These are phyloP conservation scores for Acacia acuminata DNA, from an alignment of 306 rosid species.

Conservation along the genomic window DNA sequence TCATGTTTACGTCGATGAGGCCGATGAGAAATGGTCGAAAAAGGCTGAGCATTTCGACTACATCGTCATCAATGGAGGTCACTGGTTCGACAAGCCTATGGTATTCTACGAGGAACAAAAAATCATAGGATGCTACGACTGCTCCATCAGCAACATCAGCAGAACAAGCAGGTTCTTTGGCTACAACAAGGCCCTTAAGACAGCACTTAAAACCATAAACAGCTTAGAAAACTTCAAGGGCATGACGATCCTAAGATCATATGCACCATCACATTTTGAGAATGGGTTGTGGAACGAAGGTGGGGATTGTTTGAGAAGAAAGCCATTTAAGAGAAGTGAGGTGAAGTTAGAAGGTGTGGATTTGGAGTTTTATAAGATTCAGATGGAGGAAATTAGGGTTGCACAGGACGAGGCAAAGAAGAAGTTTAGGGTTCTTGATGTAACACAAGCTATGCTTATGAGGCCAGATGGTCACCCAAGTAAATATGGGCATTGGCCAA, in stretches of 20 bases:
- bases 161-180: constrained; percentile 73
- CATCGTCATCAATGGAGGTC: constrained; percentile 71
- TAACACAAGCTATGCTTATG: constrained; percentile 58
- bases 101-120: constrained; percentile 53
- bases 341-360: constrained; percentile 53
- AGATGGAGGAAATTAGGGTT: constrained; percentile 65
- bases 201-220: constrained; percentile 68
- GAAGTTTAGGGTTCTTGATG: constrained; percentile 62
- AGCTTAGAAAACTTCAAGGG: constrained; percentile 61
- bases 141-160: constrained; percentile 59
- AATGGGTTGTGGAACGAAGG: constrained; percentile 81
- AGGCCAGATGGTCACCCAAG: constrained; percentile 98
- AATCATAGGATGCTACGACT: constrained; percentile 69
- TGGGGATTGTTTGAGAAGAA: constrained; percentile 71
- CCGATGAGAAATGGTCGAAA: constrained; percentile 64
- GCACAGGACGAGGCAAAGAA: constrained; percentile 63
- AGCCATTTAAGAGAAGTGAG: constrained; percentile 73
- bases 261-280: constrained; percentile 85
- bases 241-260: constrained; percentile 63
- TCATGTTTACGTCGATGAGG: constrained; percentile 77
- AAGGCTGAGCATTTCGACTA: constrained; percentile 61
- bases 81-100: constrained; percentile 74
- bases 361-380: constrained; percentile 77
- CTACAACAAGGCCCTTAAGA: constrained; percentile 62
- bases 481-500: constrained; percentile 79